Evolutionary conservation across 2,329 filamentous ascomycete species (phyloP), one percentile per base, ranked within the genome.

Genomic region (Ceratocystis destructans): DNA sequence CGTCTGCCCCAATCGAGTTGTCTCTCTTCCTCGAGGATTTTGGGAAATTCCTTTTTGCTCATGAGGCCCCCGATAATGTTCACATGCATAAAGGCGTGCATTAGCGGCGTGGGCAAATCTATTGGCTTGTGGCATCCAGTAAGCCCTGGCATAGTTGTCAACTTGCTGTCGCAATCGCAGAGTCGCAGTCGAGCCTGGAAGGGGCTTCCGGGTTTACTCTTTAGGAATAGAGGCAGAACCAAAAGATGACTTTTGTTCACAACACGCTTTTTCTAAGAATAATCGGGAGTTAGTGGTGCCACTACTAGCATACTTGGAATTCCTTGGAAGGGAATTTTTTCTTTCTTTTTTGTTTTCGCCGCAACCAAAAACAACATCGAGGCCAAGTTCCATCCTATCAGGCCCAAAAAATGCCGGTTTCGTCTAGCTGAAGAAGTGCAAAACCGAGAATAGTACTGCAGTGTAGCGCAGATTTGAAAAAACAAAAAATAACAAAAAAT

Each of bases 61-160:
- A 53, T 28, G 20, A 25, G 48, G 37, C 37, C 37, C 48, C 48
- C 20, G 25, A 25, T 17, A 53, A 28, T 53, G 48, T 28, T 41
- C 55, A 59, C 55, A 59, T 59, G 55, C 55, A 59, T 59, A 59
- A 59, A 59, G 33, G 22, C 55, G 6, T 59, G 55, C 55, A 59
- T 59, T 59, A 33, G 55, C 31, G 55, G 55, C 55, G 48, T 53
- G 22, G 15, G 22, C 48, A 25, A 25, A 28, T 17, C 8, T 41
- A 28, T 5, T 53, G 48, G 48, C 20, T 12, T 53, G 8, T 12
- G 25, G 48, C 6, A 25, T 37, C 48, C 22, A 28, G 48, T 28
- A 28, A 28, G 48, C 48, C 48, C 48, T 6, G 28, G 48, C 25
- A 10, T 25, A 10, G 48, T 22, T 41, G 37, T 10, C 48, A 53